Evolutionary conservation across 2,329 filamentous ascomycete species (phyloP).

Genomic region (Epicoccum sorghinum): DNA sequence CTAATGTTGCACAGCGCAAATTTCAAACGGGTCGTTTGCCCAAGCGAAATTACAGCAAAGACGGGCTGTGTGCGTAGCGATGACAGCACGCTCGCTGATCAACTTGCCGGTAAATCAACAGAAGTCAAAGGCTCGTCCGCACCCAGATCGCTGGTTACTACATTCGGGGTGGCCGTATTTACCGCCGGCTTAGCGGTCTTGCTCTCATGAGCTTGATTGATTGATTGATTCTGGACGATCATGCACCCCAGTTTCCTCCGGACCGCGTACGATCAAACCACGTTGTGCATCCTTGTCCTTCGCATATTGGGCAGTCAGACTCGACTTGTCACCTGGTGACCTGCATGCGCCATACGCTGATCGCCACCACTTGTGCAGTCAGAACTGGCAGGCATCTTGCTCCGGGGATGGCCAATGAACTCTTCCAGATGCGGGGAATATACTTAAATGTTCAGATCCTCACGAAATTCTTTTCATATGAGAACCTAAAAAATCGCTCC

Average conservation of each 20-base stretch:
- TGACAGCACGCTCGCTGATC: constrained; percentile 32
- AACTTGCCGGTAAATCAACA: constrained; percentile 5
- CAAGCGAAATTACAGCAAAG: constrained; percentile 41
- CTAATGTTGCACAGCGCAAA: constrained; percentile 42
- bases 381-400: neutral
- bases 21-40: constrained; percentile 46
- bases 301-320: constrained; percentile 27
- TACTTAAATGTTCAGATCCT: neutral
- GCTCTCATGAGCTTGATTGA: constrained; percentile 27
- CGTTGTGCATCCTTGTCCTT: constrained; percentile 24
- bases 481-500: neutral
- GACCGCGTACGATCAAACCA: constrained; percentile 30
- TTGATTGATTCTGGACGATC: constrained; percentile 32
- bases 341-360: constrained; percentile 33
- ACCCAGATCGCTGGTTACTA: neutral
- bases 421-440: neutral
- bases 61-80: constrained; percentile 44
- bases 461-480: neutral
- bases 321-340: constrained; percentile 22
- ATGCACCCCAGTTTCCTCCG: constrained; percentile 24
- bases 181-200: constrained; percentile 11
- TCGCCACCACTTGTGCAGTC: neutral
- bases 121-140: neutral
- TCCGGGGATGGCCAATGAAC: neutral
- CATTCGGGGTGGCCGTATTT: neutral